Evolutionary conservation across 106 monocot species (phyloP).

Genomic region (Phalaenopsis equestris): DNA sequence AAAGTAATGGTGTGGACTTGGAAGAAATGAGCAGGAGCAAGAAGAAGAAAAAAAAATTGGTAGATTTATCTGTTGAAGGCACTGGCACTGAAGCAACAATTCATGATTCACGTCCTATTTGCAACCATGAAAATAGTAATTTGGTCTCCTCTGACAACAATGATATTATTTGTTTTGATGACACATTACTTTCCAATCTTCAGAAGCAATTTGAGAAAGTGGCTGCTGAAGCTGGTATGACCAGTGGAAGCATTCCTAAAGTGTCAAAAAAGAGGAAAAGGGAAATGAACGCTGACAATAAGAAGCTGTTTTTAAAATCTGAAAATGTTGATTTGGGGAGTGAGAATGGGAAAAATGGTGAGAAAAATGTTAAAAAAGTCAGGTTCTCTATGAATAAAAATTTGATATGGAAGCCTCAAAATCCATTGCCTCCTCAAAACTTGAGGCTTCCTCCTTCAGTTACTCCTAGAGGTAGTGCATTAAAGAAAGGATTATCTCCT

Average conservation of each 20-base stretch:
- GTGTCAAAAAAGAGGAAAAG: slow-evolving; percentile 54
- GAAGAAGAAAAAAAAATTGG: slow-evolving; percentile 8
- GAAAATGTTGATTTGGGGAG: slow-evolving; percentile 9
- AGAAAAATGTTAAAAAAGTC: slow-evolving; percentile 69
- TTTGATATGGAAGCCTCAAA: slow-evolving; percentile 87
- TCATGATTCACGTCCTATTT: not conserved
- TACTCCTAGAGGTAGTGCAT: slow-evolving; percentile 88
- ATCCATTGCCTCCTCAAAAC: slow-evolving; percentile 79
- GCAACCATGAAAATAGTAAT: slow-evolving; percentile 6
- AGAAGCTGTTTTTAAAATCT: not conserved
- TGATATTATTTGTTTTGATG: slow-evolving; percentile 37
- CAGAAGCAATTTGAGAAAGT: slow-evolving; percentile 84
- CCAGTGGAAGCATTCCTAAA: not conserved
- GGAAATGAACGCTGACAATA: slow-evolving; percentile 23
- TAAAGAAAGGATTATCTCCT: slow-evolving; percentile 82
- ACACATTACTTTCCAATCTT: slow-evolving; percentile 63
- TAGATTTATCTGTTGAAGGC: not conserved
- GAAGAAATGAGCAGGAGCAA: slow-evolving; percentile 15
- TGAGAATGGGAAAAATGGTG: slow-evolving; percentile 33
- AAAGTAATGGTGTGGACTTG: not conserved
- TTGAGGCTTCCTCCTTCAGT: slow-evolving; percentile 84
- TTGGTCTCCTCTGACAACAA: slow-evolving; percentile 5
- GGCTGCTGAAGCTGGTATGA: slow-evolving; percentile 77
- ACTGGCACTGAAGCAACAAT: not conserved
- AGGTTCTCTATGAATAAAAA: slow-evolving; percentile 93